Evolutionary conservation across 2,329 filamentous ascomycete species (phyloP), one percentile per base, ranked within the genome.

Genomic region (Colletotrichum sp.): DNA sequence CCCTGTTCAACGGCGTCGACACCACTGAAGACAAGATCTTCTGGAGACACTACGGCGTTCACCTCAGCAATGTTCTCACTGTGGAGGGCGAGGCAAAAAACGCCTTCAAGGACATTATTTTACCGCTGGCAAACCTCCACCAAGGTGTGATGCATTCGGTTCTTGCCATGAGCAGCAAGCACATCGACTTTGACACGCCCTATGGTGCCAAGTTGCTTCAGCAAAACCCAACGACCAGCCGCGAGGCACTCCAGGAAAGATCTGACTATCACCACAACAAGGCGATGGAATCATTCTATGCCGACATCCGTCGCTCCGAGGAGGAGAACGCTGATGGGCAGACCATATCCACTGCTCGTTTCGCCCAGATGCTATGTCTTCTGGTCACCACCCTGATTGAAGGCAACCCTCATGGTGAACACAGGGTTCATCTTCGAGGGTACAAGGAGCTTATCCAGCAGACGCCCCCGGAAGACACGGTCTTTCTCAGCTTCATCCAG

Each of bases 141-240:
- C 90, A 92, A 77, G 95, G 95, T 15, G 87, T 98, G 68, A 98
- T 98, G 95, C 96, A 98, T 83, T 97, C 95, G 13, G 92, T 98
- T 66, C 89, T 98, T 69, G 95, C 94, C 60, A 88, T 98, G 11
- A 94, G 95, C 48, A 94, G 94, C 79, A 95, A 93, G 76, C 95
- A 98, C 80, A 90, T 93, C 71, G 90, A 93, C 82, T 89, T 89
- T 76, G 87, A 89, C 6, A 90, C 90, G 0, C 88, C 90, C 0
- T 91, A 92, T 70, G 91, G 90, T 13, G 78, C 82, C 72, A 90
- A 90, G 63, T 81, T 92, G 6, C 83, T 93, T 8, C 84, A 84
- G 39, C 86, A 89, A 27, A 87, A 89, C 77, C 86, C 88, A 4
- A 84, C 85, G 44, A 87, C 90, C 12, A 88, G 82, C 55, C 81